Evolutionary conservation across 2,329 filamentous ascomycete genomes (phyloP), one percentile per base, ranked within the genome.

Genomic region (Metarhizium robertsii): DNA sequence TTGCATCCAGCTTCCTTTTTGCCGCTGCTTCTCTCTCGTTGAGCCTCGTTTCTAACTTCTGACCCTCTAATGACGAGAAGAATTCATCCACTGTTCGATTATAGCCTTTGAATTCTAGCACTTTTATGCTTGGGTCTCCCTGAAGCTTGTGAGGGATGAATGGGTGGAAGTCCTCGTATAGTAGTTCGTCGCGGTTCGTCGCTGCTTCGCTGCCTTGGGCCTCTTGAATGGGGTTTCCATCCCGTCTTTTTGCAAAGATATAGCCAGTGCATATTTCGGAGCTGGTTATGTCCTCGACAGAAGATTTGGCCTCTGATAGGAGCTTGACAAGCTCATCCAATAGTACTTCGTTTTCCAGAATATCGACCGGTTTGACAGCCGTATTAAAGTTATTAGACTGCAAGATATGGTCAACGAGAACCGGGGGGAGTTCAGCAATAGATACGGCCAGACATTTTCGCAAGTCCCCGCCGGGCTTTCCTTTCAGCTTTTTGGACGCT

Each of bases 81-180:
- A 96, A 99, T 62, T 96, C 90, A 66, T 99, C 94, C 0, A 96
- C 91, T 0, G 91, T 94, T 66, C 87, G 88, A 69, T 96, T 96
- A 75, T 95, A 97, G 10, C 85, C 87, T 6, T 90, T 80, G 61
- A 92, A 91, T 54, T 89, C 82, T 13, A 97, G 66, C 16, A 95
- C 83, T 3, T 83, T 80, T 29, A 86, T 80, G 0, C 77, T 73
- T 0, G 83, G 74, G 55, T 91, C 84, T 6, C 80, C 76, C 59
- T 85, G 82, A 59, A 95, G 88, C 62, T 97, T 92, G 25, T 79
- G 76, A 0, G 94, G 94, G 43, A 87, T 76, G 69, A 97, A 97
- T 0, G 94, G 94, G 62, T 97, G 92, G 64, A 96, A 97, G 64
- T 99, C 94, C 54, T 96, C 88, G 65, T 96, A 99, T 2, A 95